phyloP scores from a whole-genome alignment of 2,329 filamentous ascomycete species.

The Tympanopsis confertula region DNA sequence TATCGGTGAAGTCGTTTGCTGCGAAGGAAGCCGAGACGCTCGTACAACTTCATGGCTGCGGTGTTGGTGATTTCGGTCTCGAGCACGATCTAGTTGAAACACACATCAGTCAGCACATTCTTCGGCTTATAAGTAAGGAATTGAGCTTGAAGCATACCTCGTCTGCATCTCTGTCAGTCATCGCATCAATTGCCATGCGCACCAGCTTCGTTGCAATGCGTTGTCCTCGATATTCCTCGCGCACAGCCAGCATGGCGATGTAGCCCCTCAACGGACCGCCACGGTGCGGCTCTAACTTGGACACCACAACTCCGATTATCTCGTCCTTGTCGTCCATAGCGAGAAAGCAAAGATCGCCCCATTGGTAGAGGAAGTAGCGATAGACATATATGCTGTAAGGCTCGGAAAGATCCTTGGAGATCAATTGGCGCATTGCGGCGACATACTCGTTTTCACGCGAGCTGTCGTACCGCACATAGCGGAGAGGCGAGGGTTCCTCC shows the following conservation, averaged over 20 bases:
- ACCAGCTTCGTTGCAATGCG: slow-evolving; percentile 85
- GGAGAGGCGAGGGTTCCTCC: too few species aligned
- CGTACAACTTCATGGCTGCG: slow-evolving; percentile 83
- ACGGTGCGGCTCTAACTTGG: slow-evolving; percentile 83
- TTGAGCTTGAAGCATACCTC: slow-evolving; percentile 34
- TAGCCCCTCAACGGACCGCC: slow-evolving; percentile 69
- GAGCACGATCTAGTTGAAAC: slow-evolving; percentile 50
- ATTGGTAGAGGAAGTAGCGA: slow-evolving; percentile 94
- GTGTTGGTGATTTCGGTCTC: slow-evolving; percentile 92
- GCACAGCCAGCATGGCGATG: slow-evolving; percentile 96
- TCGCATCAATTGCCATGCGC: slow-evolving; percentile 80
- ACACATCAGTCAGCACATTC: background rate
- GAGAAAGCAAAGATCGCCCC: slow-evolving; percentile 95
- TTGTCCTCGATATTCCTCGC: slow-evolving; percentile 64
- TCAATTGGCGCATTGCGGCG: slow-evolving; percentile 78
- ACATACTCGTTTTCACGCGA: slow-evolving; percentile 54
- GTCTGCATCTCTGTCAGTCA: slow-evolving; percentile 73
- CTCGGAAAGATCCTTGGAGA: slow-evolving; percentile 91
- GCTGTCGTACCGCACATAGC: slow-evolving; percentile 52
- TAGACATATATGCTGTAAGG: slow-evolving; percentile 99
- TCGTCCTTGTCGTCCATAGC: slow-evolving; percentile 28
- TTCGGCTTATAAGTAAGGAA: too few species aligned
- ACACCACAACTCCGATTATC: slow-evolving; percentile 72
- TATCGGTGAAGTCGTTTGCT: slow-evolving; percentile 91
- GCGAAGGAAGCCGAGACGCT: slow-evolving; percentile 78